A percentile compares a stretch with the other conserved stretches of the same genome.
Conservation (phyloP, 108 stramenopile species). For the Fistulifera solaris region DNA sequence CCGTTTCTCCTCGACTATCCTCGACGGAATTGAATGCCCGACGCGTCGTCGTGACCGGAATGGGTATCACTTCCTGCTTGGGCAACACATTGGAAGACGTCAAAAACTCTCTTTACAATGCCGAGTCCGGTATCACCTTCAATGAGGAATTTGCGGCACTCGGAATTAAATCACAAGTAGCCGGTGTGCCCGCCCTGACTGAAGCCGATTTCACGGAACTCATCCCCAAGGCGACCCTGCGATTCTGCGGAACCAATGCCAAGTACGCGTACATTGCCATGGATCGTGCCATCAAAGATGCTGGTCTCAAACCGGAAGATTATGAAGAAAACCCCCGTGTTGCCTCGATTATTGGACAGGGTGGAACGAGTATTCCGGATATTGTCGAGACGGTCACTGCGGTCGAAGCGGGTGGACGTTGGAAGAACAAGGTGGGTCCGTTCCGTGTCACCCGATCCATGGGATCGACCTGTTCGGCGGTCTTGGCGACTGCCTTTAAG, state of each 20-base stretch:
- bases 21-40: constrained; percentile 6
- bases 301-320: constrained; percentile 67
- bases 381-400: constrained; percentile 87
- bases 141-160: constrained; percentile 71
- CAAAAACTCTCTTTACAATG: constrained; percentile 48
- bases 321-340: constrained; percentile 84
- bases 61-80: constrained; percentile 86
- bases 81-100: constrained; percentile 90
- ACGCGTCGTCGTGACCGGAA: constrained; percentile 87
- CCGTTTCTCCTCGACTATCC: too few species aligned
- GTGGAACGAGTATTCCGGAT: constrained; percentile 85
- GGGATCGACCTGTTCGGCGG: constrained; percentile 87
- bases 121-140: constrained; percentile 61
- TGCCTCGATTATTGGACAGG: constrained; percentile 87
- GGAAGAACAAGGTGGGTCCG: constrained; percentile 93
- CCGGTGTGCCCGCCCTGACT: constrained; percentile 60
- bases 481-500: constrained; percentile 86
- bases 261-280: constrained; percentile 87
- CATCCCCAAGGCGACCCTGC: constrained; percentile 73
- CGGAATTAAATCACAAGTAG: constrained; percentile 81
- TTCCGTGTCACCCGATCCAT: constrained; percentile 90
- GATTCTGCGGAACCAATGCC: constrained; percentile 84
- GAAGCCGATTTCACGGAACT: constrained; percentile 76
- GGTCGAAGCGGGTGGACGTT: constrained; percentile 61
- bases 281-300: constrained; percentile 74